Percentiles rank a stretch among this genome's conserved stretches.
phyloP scores from a whole-genome alignment of 2,329 filamentous ascomycete species.

The Dactylellina parvicollis region DNA sequence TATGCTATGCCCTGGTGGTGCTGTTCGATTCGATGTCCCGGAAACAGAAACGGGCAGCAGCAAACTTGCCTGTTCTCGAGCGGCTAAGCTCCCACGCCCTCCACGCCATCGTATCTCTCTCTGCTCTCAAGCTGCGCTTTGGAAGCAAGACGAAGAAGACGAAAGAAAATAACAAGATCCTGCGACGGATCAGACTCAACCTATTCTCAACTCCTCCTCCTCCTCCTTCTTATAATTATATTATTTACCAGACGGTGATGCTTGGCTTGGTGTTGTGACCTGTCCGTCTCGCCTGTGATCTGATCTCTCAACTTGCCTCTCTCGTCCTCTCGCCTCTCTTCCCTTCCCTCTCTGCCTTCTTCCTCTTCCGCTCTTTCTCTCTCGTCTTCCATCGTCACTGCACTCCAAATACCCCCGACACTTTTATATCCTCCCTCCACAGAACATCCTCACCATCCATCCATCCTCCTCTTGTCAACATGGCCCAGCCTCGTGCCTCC shows the following conservation, averaged over 20 bases:
- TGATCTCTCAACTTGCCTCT: not conserved
- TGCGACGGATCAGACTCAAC: too few relatives aligned
- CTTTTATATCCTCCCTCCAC: constrained; percentile 2
- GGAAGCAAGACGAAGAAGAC: too few relatives aligned
- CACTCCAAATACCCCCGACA: constrained; percentile 2
- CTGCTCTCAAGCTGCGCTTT: too few relatives aligned
- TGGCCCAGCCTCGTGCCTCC: constrained; percentile 75
- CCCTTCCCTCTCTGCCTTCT: not conserved
- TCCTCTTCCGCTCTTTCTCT: not conserved
- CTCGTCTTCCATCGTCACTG: not conserved
- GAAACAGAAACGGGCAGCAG: not conserved
- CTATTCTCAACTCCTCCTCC: too few relatives aligned
- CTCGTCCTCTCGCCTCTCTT: not conserved
- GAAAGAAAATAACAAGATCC: too few relatives aligned
- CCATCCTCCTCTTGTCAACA: constrained; percentile 22
- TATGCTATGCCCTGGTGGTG: constrained; percentile 22
- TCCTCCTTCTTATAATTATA: not conserved
- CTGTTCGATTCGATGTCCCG: constrained; percentile 4
- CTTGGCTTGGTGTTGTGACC: constrained; percentile 15
- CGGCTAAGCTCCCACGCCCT: too few relatives aligned
- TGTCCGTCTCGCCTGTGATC: constrained; percentile 5
- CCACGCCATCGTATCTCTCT: too few relatives aligned
- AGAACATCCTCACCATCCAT: not conserved
- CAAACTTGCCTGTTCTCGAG: not conserved
- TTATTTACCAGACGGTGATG: not conserved